A percentile compares a stretch with the other conserved stretches of the same genome.
phyloP scores from a whole-genome alignment of 345 rosid species.

The Citrus sp. region DNA sequence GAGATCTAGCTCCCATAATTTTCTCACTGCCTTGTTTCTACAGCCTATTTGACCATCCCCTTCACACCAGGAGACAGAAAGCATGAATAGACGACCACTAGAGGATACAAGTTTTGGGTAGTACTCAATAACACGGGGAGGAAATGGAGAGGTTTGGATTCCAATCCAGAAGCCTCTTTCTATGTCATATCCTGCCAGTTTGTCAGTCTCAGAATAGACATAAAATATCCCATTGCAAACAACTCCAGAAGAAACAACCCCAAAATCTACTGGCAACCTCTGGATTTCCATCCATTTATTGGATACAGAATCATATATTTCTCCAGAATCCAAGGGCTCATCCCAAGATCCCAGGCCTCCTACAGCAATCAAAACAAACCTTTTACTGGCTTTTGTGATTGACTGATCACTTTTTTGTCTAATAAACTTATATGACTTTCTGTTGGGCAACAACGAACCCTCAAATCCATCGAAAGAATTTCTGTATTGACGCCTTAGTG shows the following conservation, averaged over 20 bases:
- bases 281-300: constrained; percentile 93
- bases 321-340: constrained; percentile 92
- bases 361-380: constrained; percentile 68
- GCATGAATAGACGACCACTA: constrained; percentile 69
- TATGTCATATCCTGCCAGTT: constrained; percentile 83
- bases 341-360: constrained; percentile 88
- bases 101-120: constrained; percentile 88
- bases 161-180: constrained; percentile 90
- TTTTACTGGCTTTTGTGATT: constrained; percentile 38
- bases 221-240: constrained; percentile 81
- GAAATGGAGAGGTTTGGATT: constrained; percentile 76
- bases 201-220: constrained; percentile 85
- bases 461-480: constrained; percentile 53
- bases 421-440: constrained; percentile 48
- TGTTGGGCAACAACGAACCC: constrained; percentile 26
- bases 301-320: constrained; percentile 71
- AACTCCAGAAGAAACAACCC: constrained; percentile 68
- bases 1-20: constrained; percentile 95
- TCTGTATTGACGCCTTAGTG: constrained; percentile 67
- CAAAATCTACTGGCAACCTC: constrained; percentile 72
- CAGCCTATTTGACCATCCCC: constrained; percentile 94
- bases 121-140: constrained; percentile 89
- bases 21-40: constrained; percentile 94
- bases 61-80: constrained; percentile 97
- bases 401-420: constrained; percentile 57